Percentiles rank a stretch among this genome's conserved stretches.
phyloP scores from a whole-genome alignment of 2,329 filamentous ascomycete genomes.

The Karstenula rhodostoma region DNA sequence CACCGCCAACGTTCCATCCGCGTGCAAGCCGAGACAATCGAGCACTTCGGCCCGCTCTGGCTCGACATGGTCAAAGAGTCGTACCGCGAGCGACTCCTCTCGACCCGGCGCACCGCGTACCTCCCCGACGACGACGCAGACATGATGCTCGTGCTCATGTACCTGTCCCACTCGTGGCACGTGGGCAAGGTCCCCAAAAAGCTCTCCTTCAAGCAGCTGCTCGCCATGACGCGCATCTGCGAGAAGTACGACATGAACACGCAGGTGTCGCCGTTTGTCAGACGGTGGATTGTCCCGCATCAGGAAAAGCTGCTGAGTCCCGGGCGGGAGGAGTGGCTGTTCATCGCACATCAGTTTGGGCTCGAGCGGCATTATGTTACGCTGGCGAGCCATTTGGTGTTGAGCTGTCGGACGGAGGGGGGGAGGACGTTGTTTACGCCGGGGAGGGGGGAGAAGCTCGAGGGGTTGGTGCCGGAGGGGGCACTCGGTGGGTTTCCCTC shows the following conservation, averaged over 20 bases:
- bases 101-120: background rate
- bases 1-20: background rate
- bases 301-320: conserved; percentile 9
- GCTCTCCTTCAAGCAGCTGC: conserved; percentile 33
- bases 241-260: conserved; percentile 36
- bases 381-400: conserved; percentile 22
- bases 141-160: conserved; percentile 42
- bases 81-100: background rate
- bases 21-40: conserved; percentile 6
- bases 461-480: conserved; percentile 14
- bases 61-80: background rate
- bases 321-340: conserved; percentile 36
- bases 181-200: conserved; percentile 28
- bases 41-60: conserved; percentile 1
- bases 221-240: conserved; percentile 35
- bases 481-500: conserved; percentile 13
- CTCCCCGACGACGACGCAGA: conserved; percentile 40
- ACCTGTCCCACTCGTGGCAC: conserved; percentile 41
- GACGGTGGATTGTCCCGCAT: conserved; percentile 24
- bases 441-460: conserved; percentile 3
- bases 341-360: conserved; percentile 37
- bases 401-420: conserved; percentile 15
- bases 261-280: conserved; percentile 21
- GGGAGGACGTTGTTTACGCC: conserved; percentile 13
- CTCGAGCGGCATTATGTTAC: conserved; percentile 25